Evolutionary conservation across 345 rosid genomes (phyloP).

Genomic region (Sonneratia alba): DNA sequence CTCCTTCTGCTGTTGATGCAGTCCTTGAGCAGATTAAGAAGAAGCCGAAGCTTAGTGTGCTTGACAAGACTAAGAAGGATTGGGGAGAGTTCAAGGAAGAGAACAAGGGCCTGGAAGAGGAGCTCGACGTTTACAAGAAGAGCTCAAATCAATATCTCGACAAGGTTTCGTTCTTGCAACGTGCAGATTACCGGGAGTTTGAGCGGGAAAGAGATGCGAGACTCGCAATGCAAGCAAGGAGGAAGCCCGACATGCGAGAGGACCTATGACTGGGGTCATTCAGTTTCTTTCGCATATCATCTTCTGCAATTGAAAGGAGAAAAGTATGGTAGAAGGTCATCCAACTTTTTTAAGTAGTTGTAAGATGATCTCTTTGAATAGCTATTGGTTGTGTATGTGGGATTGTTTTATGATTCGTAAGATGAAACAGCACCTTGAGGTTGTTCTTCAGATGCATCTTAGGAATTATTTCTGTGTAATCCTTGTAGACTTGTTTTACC

Average conservation of each 20-base stretch:
- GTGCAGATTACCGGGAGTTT: conserved; percentile 73
- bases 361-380: background rate
- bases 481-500: no score
- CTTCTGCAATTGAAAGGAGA: background rate
- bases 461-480: no score
- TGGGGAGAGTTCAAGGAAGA: conserved; percentile 98
- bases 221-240: conserved; percentile 61
- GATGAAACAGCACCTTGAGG: background rate
- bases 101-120: conserved; percentile 67
- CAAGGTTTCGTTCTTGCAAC: conserved; percentile 70
- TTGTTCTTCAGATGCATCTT: background rate
- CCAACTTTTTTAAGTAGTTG: background rate
- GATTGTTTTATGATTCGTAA: background rate
- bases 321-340: background rate
- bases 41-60: conserved; percentile 83
- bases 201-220: conserved; percentile 98
- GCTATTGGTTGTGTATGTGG: background rate
- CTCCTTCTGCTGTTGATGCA: conserved; percentile 73
- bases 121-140: conserved; percentile 85
- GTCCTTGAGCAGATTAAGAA: conserved; percentile 86
- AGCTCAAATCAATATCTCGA: conserved; percentile 88
- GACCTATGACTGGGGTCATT: conserved; percentile 22
- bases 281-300: background rate
- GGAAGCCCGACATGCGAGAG: conserved; percentile 49
- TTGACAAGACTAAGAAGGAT: conserved; percentile 86